Evolutionary conservation across 352 stramenopile species (phyloP).

Genomic region (Phytopythium ostracodes): DNA sequence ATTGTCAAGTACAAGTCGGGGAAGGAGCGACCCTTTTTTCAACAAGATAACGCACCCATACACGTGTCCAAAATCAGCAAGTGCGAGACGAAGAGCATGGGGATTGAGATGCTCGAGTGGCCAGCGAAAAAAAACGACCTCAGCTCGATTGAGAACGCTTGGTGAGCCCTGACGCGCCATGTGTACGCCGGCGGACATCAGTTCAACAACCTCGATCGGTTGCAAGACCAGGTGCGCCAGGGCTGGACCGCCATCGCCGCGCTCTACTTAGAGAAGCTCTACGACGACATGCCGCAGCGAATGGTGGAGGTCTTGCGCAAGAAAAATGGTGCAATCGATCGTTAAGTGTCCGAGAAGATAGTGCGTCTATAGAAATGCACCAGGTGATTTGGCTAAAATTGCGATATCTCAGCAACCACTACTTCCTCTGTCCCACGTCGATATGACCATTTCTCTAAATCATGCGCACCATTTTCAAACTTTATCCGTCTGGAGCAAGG

Average conservation of each 20-base stretch:
- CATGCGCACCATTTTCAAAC: no score
- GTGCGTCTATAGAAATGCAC: not conserved
- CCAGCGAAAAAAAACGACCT: no score
- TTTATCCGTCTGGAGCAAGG: no score
- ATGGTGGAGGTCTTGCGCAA: no score
- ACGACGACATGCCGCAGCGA: not conserved
- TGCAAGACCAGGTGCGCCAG: not conserved
- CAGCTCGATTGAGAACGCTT: not conserved
- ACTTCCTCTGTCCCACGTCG: no score
- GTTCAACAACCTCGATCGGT: not conserved
- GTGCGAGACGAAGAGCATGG: no score
- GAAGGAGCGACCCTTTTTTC: no score
- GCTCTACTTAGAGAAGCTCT: not conserved
- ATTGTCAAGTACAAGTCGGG: no score
- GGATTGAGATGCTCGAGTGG: no score
- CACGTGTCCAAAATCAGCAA: no score
- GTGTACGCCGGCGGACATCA: not conserved
- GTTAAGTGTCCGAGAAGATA: not conserved
- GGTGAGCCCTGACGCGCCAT: not conserved
- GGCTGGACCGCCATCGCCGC: not conserved
- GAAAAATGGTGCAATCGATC: not conserved
- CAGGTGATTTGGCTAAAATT: not conserved
- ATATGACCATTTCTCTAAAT: no score
- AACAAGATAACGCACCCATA: no score
- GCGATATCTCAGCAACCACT: not conserved